Evolutionary conservation across 352 stramenopile species (phyloP).

Genomic region (Pythium biforme): DNA sequence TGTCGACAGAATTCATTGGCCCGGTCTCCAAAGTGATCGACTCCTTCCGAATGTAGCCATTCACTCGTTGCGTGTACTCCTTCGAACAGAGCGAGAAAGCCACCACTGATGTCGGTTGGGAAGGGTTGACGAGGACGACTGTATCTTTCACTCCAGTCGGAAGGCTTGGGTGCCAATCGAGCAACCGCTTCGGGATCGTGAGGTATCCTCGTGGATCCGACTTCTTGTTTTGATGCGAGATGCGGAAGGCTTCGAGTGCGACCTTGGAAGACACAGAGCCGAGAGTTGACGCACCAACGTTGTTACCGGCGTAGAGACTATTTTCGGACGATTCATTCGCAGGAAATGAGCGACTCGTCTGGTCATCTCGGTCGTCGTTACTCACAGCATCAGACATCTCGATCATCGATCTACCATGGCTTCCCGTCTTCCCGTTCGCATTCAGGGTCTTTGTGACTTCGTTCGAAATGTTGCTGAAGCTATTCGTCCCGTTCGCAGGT

Average conservation of each 20-base stretch:
- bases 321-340: conserved; percentile 50
- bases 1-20: conserved; percentile 34
- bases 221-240: conserved; percentile 67
- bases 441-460: conserved; percentile 77
- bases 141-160: conserved; percentile 67
- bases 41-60: conserved; percentile 70
- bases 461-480: conserved; percentile 59
- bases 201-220: conserved; percentile 55
- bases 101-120: conserved; percentile 82
- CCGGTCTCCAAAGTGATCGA: conserved; percentile 33
- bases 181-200: conserved; percentile 73
- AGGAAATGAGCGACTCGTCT: conserved; percentile 65
- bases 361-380: conserved; percentile 61
- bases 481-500: conserved; percentile 30
- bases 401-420: conserved; percentile 20
- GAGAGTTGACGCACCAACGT: conserved; percentile 55
- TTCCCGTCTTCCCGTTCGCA: conserved; percentile 15
- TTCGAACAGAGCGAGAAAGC: conserved; percentile 85
- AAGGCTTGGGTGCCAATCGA: conserved; percentile 81
- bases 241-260: conserved; percentile 62
- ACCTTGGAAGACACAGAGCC: conserved; percentile 58
- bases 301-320: conserved; percentile 34
- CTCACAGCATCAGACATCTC: conserved; percentile 63
- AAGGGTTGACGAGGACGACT: conserved; percentile 73
- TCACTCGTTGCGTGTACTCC: conserved; percentile 73